Evolutionary conservation across 345 rosid species (phyloP).

Genomic region (Pseudoturritis turrita): DNA sequence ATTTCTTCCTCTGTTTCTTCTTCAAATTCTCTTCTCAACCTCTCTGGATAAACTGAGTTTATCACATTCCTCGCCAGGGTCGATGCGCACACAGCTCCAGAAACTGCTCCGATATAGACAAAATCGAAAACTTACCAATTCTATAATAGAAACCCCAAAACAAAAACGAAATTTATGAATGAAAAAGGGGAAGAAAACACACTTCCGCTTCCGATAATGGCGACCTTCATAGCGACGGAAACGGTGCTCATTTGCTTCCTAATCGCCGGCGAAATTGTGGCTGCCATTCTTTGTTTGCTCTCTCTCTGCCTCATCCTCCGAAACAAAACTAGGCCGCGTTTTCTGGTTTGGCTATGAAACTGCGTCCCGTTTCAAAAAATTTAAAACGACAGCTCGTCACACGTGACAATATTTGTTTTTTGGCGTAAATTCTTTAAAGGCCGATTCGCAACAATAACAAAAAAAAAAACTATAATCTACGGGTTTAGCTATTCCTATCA

Average conservation of each 20-base stretch:
- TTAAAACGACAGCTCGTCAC: slow-evolving; percentile 17
- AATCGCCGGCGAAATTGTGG: slow-evolving; percentile 26
- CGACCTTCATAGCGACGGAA: slow-evolving; percentile 56
- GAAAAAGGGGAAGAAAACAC: slow-evolving; percentile 16
- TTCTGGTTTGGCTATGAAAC: background rate
- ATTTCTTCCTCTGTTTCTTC: too few species aligned
- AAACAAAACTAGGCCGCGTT: slow-evolving; percentile 1
- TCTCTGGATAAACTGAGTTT: too few species aligned
- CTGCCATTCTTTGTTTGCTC: background rate
- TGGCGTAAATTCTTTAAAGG: too few species aligned
- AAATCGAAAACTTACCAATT: background rate
- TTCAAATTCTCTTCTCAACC: too few species aligned
- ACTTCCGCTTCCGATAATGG: slow-evolving; percentile 85
- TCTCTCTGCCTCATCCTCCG: slow-evolving; percentile 1
- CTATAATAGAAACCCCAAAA: background rate
- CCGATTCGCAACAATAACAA: too few species aligned
- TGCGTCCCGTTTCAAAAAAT: background rate
- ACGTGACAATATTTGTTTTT: background rate
- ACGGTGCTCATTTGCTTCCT: slow-evolving; percentile 37
- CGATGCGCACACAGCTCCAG: slow-evolving; percentile 89
- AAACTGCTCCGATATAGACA: slow-evolving; percentile 56
- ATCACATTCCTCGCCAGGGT: slow-evolving; percentile 59
- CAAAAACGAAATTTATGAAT: background rate
- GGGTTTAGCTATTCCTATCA: slow-evolving; percentile 43
- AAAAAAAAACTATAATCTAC: too few species aligned